phyloP scores from a whole-genome alignment of 2,329 filamentous ascomycete genomes.

The Huntiella decipiens region DNA sequence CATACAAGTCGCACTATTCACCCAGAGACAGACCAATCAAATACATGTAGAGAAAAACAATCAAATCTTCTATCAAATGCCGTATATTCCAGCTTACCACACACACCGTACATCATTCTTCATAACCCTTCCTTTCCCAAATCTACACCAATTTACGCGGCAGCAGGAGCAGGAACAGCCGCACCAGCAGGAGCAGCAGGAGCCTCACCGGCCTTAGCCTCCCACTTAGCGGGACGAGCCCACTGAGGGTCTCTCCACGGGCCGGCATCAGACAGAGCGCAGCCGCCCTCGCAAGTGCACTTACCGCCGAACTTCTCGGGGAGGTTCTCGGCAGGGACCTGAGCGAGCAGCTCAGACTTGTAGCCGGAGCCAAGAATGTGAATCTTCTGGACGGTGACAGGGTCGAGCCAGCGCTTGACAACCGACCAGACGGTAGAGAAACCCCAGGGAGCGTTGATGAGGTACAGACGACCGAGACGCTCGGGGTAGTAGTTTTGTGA shows the following conservation, averaged over 20 bases:
- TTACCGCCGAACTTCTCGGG: conserved; percentile 69
- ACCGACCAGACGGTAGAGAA: conserved; percentile 73
- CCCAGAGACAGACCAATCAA: no score
- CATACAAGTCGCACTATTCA: background rate
- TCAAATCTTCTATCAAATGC: background rate
- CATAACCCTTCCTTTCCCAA: background rate
- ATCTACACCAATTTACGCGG: background rate
- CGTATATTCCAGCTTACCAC: background rate
- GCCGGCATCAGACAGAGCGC: conserved; percentile 69
- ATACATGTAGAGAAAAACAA: background rate
- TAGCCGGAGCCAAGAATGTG: conserved; percentile 69
- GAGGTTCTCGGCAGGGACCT: conserved; percentile 79
- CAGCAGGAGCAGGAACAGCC: conserved; percentile 15
- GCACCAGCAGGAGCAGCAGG: conserved; percentile 15
- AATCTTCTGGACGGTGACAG: conserved; percentile 92
- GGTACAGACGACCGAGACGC: conserved; percentile 82
- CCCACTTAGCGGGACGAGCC: conserved; percentile 46
- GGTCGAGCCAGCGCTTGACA: conserved; percentile 88
- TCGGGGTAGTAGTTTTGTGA: conserved; percentile 99
- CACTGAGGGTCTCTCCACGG: conserved; percentile 67
- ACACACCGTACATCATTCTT: background rate
- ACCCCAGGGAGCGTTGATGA: conserved; percentile 96
- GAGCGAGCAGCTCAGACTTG: conserved; percentile 63
- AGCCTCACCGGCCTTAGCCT: conserved; percentile 16
- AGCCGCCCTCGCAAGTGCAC: conserved; percentile 69